Evolutionary conservation across 108 stramenopile species (phyloP).

Genomic region (Licmophora abbreviata): DNA sequence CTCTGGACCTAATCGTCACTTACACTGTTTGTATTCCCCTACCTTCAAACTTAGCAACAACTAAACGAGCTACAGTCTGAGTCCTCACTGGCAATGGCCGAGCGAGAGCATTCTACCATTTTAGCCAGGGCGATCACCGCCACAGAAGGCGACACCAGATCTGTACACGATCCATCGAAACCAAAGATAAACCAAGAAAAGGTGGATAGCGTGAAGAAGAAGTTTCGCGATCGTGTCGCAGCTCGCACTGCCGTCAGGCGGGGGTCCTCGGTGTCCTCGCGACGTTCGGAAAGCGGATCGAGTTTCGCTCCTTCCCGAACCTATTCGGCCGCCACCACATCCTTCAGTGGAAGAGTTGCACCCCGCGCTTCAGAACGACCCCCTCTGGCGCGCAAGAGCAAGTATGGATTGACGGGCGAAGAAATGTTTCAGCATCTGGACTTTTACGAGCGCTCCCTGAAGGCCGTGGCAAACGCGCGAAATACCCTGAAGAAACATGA

Average conservation of each 20-base stretch:
- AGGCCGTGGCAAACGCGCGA: conserved; percentile 57
- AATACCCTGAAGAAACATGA: too few relatives aligned
- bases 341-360: conserved; percentile 1
- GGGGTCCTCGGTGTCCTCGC: neutral
- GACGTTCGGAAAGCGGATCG: neutral
- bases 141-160: neutral
- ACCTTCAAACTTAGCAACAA: too few relatives aligned
- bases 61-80: conserved; percentile 36
- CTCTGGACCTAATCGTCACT: too few relatives aligned
- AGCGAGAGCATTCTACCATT: conserved; percentile 24
- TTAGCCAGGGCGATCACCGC: conserved; percentile 18
- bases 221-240: conserved; percentile 54
- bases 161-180: conserved; percentile 4
- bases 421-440: conserved; percentile 69
- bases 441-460: conserved; percentile 61
- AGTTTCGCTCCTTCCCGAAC: neutral
- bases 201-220: conserved; percentile 51
- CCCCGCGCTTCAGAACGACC: neutral
- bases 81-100: conserved; percentile 25
- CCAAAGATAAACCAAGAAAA: conserved; percentile 15
- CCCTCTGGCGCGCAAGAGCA: neutral
- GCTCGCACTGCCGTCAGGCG: too few relatives aligned
- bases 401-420: conserved; percentile 38
- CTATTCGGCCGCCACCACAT: neutral
- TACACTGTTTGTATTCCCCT: too few relatives aligned